Evolutionary conservation across 169 alveolate species (phyloP), one percentile per base, ranked within the genome.

Genomic region (Plasmodium coatneyi): DNA sequence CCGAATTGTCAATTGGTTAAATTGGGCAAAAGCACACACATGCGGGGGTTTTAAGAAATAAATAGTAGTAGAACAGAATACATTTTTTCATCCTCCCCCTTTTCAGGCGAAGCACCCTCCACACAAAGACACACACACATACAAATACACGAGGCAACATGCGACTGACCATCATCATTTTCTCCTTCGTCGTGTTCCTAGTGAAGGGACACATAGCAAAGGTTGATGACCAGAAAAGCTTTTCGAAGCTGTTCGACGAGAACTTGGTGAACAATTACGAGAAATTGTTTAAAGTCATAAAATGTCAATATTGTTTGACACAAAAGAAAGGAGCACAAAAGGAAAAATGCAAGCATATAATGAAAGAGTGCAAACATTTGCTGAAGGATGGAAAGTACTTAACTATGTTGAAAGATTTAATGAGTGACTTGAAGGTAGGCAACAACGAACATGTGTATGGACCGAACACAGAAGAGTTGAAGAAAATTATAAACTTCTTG

Each of bases 191-290:
- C 32, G 49, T 25, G 70, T 43, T 84, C 34, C 56, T 74, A 5
- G 25, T 84, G 32, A 41, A 32, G 41, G 54, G 72, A 14, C 54
- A 41, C 19, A 16, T 74, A 12, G 56, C 43, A 22, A 66, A 41
- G 49, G 30, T 22, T 74, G 19, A n/a, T 3, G 43, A 86, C 25
- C n/a, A 49, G 30, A 32, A 72, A 0, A 32, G 14, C 14, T 52
- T 74, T 19, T 22, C 32, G 3, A 34, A 49, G 39, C 3, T 34
- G 3, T 49, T 74, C 32, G 84, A 76, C 39, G 25, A 39, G 3
- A 36, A 54, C 2, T 34, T 86, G 79, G n/a, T 86, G 43, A 86
- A 54, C 60, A 86, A 86, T 86, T 86, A 86, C 66, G 86, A 86
- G 4, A 49, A 74, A 5, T 34, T 86, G 25, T 52, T 86, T 46